phyloP scores from a whole-genome alignment of 768 basidiomycete species.

The Chiua virens region DNA sequence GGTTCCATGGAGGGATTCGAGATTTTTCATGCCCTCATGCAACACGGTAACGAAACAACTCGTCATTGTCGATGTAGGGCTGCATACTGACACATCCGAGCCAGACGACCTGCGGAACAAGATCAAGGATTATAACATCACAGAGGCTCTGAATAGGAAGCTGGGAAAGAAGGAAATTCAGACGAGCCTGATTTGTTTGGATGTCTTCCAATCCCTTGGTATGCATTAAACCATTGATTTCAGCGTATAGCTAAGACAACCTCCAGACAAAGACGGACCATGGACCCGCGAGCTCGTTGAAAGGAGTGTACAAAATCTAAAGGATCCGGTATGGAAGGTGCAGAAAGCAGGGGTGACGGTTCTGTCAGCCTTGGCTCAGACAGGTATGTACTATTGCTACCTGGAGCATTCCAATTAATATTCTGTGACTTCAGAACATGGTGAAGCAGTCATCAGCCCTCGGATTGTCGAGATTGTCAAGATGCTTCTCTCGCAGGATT shows the following conservation, averaged over 20 bases:
- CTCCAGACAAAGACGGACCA: no score
- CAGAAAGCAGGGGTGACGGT: constrained; percentile 8
- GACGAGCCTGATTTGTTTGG: constrained; percentile 21
- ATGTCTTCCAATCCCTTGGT: constrained; percentile 18
- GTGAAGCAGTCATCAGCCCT: not conserved
- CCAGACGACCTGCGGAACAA: constrained; percentile 12
- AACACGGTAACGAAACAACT: constrained; percentile 9
- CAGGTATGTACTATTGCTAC: not conserved
- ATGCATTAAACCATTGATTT: not conserved
- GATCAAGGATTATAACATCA: constrained; percentile 11
- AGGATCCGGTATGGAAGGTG: not conserved
- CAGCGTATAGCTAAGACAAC: not conserved
- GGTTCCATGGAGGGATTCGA: constrained; percentile 23
- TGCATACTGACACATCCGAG: not conserved
- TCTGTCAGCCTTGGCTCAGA: constrained; percentile 4
- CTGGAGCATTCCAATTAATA: not conserved
- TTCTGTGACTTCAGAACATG: not conserved
- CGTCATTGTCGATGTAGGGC: not conserved
- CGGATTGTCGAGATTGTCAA: not conserved
- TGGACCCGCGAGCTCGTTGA: not conserved
- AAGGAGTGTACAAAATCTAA: not conserved
- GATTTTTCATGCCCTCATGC: constrained; percentile 18
- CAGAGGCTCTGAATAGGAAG: constrained; percentile 12
- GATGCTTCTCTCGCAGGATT: constrained; percentile 1
- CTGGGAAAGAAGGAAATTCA: constrained; percentile 13